These are phyloP conservation scores for Fusarium zealandicum DNA, from an alignment of 2,329 filamentous ascomycete genomes.

Conservation along the genomic window DNA sequence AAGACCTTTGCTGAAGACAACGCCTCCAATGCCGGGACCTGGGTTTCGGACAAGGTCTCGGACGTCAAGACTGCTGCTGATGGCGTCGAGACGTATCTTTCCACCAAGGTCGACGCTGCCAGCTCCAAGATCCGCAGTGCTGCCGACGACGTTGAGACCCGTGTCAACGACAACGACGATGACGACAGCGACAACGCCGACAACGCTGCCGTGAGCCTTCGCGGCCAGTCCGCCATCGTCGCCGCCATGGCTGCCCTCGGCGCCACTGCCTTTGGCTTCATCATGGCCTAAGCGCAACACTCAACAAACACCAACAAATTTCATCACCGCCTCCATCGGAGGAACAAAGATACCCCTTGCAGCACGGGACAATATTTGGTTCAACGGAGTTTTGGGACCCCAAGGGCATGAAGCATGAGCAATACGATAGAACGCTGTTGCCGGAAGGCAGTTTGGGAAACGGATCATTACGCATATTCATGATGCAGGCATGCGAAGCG, in stretches of 20 bases:
- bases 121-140: conserved; percentile 22
- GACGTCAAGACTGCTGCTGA: conserved; percentile 11
- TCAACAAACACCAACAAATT: too few species aligned
- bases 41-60: conserved; percentile 17
- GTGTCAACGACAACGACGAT: conserved; percentile 16
- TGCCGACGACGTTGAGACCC: conserved; percentile 8
- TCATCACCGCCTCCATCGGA: background rate
- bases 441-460: conserved; percentile 5
- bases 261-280: conserved; percentile 36
- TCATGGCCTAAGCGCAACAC: conserved; percentile 29
- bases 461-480: conserved; percentile 16
- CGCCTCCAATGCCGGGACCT: conserved; percentile 19
- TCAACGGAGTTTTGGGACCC: conserved; percentile 22
- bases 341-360: conserved; percentile 9
- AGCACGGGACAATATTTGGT: conserved; percentile 12
- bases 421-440: conserved; percentile 12
- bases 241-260: conserved; percentile 35
- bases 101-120: conserved; percentile 14
- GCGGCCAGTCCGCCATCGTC: conserved; percentile 24
- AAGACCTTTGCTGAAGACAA: conserved; percentile 11
- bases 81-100: conserved; percentile 14
- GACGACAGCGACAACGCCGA: conserved; percentile 17
- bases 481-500: conserved; percentile 1
- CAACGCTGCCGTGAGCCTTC: conserved; percentile 25
- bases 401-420: conserved; percentile 11